Percentiles rank a stretch among this genome's conserved stretches.
These are phyloP conservation scores for Astraeus odoratus DNA, from an alignment of 768 basidiomycete genomes.

Conservation along the genomic window DNA sequence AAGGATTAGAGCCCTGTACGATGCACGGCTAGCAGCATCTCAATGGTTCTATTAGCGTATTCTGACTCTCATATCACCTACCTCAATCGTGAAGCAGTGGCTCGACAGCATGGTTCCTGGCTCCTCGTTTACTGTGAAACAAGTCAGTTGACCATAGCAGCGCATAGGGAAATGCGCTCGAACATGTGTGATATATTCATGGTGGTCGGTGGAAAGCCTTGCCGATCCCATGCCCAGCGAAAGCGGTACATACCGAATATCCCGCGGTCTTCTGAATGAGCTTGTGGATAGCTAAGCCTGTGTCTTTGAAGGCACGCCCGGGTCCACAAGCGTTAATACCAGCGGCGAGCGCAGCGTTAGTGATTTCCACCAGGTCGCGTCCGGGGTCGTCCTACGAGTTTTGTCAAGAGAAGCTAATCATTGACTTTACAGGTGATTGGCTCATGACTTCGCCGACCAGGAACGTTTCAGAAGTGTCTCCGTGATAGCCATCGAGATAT, in stretches of 20 bases:
- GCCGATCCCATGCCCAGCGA: conserved; percentile 87
- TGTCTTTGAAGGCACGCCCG: conserved; percentile 56
- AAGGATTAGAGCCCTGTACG: conserved; percentile 64
- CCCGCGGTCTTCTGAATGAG: conserved; percentile 25
- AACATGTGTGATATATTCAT: conserved; percentile 76
- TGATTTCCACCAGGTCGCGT: conserved; percentile 52
- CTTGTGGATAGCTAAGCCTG: conserved; percentile 64
- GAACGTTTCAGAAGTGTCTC: conserved; percentile 84
- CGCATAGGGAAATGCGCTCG: conserved; percentile 15
- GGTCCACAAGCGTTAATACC: conserved; percentile 76
- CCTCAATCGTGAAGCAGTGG: conserved; percentile 92
- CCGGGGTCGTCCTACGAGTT: conserved; percentile 59
- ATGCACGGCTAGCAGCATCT: conserved; percentile 52
- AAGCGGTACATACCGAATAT: conserved; percentile 66
- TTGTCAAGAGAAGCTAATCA: background rate
- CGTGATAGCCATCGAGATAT: conserved; percentile 79
- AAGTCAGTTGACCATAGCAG: background rate
- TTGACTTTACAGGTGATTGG: conserved; percentile 5
- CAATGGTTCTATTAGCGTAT: background rate
- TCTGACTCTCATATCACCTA: conserved; percentile 17
- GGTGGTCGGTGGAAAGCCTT: conserved; percentile 72
- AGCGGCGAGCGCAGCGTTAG: conserved; percentile 56
- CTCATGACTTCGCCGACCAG: conserved; percentile 71
- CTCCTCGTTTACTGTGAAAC: conserved; percentile 66
- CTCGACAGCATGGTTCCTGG: conserved; percentile 78